Evolutionary conservation across 495 filamentous ascomycete genomes (phyloP), one percentile per base, ranked within the genome.

Genomic region (Hapsidospora chrysogenum): DNA sequence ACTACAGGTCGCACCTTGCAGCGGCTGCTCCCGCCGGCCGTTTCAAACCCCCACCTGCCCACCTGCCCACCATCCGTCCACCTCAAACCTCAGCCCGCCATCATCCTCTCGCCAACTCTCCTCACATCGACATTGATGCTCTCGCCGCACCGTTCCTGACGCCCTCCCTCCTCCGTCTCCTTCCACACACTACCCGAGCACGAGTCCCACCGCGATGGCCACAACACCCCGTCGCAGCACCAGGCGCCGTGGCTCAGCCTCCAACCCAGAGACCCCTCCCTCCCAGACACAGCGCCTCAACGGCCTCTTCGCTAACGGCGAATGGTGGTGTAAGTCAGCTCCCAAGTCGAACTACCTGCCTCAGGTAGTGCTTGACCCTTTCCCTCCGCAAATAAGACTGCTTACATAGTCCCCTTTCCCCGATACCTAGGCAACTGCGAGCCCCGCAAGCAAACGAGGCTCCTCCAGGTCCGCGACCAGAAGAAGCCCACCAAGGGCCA

Each of bases 271-370:
- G 6, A 26, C 23, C 11, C 23, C 23, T 6, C 6, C 6, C 23
- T 26, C 23, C 23, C 6, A 6, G 23, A 26, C 23, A n/a, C 23
- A 36, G 33, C 18, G 33, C 9, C 33, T 36, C 4, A 27, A 36
- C n/a, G 33, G 33, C 3, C 22, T 23, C 17, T 36, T 11, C 11
- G 5, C 17, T 11, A 1, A 23, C n/a, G 25, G 19, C 13, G 33
- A 36, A 15, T 36, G 33, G 33, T 36, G 14, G 20, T 36, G 33
- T 36, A 36, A 6, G 31, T 33, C 7, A n/a, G 20, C n/a, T n/a
- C n/a, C n/a, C n/a, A n/a, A n/a, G n/a, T n/a, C n/a, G n/a, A n/a
- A n/a, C 31, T n/a, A 8, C 17, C 9, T 21, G 3, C 11, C 29
- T 31, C 29, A n/a, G 1, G 5, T 31, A 9, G 9, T 16, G 18